Conservation (phyloP, 768 basidiomycete species). For the Pleurotus salmoneostramineus region DNA sequence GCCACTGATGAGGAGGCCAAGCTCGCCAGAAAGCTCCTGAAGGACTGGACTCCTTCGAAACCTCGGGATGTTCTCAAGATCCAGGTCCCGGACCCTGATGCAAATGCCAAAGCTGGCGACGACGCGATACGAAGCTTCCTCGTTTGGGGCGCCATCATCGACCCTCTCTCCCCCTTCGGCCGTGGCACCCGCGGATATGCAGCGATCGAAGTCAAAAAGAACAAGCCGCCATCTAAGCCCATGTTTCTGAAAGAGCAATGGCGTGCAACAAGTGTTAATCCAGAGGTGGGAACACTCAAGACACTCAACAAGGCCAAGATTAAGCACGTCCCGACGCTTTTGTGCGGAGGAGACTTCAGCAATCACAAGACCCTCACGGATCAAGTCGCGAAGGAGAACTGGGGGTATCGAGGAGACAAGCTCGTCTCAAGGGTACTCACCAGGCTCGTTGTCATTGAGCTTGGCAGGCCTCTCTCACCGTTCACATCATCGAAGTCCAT, state of each 20-base stretch:
- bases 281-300: constrained; percentile 12
- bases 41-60: not conserved
- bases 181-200: constrained; percentile 19
- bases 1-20: not conserved
- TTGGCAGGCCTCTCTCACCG: too few species aligned
- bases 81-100: not conserved
- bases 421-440: not conserved
- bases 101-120: not conserved
- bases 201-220: constrained; percentile 12
- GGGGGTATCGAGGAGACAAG: constrained; percentile 10
- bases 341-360: constrained; percentile 25
- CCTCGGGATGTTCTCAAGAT: not conserved
- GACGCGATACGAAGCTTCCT: not conserved
- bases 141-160: not conserved
- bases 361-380: not conserved
- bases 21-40: not conserved
- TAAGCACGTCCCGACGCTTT: constrained; percentile 18
- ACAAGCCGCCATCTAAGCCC: not conserved
- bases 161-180: constrained; percentile 14
- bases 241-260: constrained; percentile 25
- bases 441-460: too few species aligned
- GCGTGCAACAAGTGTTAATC: constrained; percentile 7
- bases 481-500: too few species aligned
- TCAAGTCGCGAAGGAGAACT: not conserved
- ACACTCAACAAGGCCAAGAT: constrained; percentile 12